phyloP scores from a whole-genome alignment of 2,329 filamentous ascomycete genomes.

The Aspergillus puulaauensis region DNA sequence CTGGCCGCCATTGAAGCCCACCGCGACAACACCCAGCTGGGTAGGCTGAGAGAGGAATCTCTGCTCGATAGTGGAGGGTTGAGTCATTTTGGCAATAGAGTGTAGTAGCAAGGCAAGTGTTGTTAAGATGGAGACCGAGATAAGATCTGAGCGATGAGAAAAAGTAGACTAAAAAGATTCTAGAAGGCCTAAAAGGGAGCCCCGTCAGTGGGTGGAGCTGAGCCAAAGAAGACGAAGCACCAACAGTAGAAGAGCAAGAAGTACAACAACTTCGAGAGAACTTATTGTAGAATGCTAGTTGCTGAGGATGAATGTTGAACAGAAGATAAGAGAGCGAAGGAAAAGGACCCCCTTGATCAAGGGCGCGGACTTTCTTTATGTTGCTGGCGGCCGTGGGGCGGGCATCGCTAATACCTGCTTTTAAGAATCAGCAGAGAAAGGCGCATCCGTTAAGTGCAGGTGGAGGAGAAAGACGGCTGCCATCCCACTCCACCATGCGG shows the following conservation, averaged over 20 bases:
- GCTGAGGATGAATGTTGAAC: not conserved
- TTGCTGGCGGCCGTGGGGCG: constrained; percentile 13
- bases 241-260: not conserved
- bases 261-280: not conserved
- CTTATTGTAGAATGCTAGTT: not conserved
- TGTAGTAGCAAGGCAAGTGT: not conserved
- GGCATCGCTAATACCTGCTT: constrained; percentile 45
- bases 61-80: constrained; percentile 58
- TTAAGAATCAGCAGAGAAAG: constrained; percentile 37
- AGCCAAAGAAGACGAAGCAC: constrained; percentile 3
- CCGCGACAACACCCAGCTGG: constrained; percentile 87
- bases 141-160: constrained; percentile 8
- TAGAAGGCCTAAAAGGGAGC: constrained; percentile 20
- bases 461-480: constrained; percentile 40
- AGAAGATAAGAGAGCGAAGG: not conserved
- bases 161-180: constrained; percentile 13
- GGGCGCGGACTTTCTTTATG: constrained; percentile 18
- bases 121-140: not conserved
- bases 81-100: constrained; percentile 45
- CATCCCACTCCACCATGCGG: constrained; percentile 25
- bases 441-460: constrained; percentile 50
- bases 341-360: not conserved
- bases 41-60: constrained; percentile 78
- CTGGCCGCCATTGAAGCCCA: constrained; percentile 95
- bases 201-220: constrained; percentile 13